Base-by-base conservation (phyloP, 306 rosid genomes). In the Echinosophora koreensis region DNA sequence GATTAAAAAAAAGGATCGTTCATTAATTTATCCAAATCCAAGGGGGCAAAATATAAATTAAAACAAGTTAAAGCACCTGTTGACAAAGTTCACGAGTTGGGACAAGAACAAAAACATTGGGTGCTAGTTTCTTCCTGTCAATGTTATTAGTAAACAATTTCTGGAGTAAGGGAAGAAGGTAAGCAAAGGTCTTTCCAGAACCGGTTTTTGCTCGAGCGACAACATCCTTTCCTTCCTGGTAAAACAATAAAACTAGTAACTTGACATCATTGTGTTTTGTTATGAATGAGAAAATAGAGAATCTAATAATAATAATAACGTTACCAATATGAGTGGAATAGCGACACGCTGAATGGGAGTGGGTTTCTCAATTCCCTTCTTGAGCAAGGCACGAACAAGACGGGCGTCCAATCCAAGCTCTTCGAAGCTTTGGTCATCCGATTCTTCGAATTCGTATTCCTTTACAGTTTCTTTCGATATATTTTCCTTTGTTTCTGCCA, bases 181-280 rank as follows among this genome's bases (percentile, higher is more conserved):
- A 95, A 0, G 98, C 98, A 59, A 95, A 85, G 5, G 98, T 95
- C 80, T 95, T 92, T 58, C 98, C 98, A 1, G 98, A 95, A 66
- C 98, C 98, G 7, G 97, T 95, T 81, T 92, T 92, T 1, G 98
- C 98, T 44, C 97, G 84, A 28, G 98, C 97, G 56, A 92, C 98
- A 47, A 95, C 97, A 59, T 95, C 98, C 71, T 92, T 95, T 11
- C 98, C 98, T 87, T 92, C 88, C 98, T 94, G 87, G 4, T 4
- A 47, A 47, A 3, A 5, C 3, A 44, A 9, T 44, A 47, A 11
- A 1, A 47, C 5, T 3, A 13, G 15, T 47, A 4, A 47, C 16
- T 12, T 11, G 51, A 46, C 51, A 46, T 46, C 4, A 47, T 35
- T 35, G 1, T 47, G 4, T 47, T 12, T n/a, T 47, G 12, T 12